A percentile compares a stretch with the other conserved stretches of the same genome.
Evolutionary conservation across 2,329 filamentous ascomycete genomes (phyloP).

Genomic region (Leptodontidium sp.): DNA sequence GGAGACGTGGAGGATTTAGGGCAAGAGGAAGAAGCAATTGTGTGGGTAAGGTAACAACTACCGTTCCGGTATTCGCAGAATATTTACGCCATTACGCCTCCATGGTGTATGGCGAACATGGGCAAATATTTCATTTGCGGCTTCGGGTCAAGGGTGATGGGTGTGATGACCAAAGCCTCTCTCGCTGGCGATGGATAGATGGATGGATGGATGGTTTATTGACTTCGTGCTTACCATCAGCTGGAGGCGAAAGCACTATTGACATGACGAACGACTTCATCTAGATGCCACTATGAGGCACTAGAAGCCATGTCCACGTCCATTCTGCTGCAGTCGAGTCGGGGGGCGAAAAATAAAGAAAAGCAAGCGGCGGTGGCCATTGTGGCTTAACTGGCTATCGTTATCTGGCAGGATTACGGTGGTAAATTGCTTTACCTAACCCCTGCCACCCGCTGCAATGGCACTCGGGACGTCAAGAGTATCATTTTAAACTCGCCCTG

Average conservation of each 20-base stretch:
- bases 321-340: background rate
- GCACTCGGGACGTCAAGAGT: background rate
- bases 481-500: slow-evolving; percentile 11
- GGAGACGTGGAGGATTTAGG: background rate
- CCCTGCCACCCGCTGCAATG: background rate
- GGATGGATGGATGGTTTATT: too few species aligned
- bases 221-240: too few species aligned
- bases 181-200: too few species aligned
- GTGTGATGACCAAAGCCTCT: too few species aligned
- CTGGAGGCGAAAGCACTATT: too few species aligned
- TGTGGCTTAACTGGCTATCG: background rate
- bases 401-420: background rate
- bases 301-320: background rate
- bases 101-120: background rate
- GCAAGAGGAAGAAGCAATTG: background rate
- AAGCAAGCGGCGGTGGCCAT: background rate
- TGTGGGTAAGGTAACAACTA: background rate
- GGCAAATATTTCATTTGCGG: background rate
- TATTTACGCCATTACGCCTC: background rate
- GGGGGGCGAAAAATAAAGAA: background rate
- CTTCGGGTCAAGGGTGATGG: too few species aligned
- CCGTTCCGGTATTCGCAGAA: background rate
- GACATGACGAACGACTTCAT: too few species aligned
- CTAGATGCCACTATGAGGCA: background rate
- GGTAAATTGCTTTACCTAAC: background rate